Conservation (phyloP, 768 basidiomycete genomes). For the Boletus coccyginus region DNA sequence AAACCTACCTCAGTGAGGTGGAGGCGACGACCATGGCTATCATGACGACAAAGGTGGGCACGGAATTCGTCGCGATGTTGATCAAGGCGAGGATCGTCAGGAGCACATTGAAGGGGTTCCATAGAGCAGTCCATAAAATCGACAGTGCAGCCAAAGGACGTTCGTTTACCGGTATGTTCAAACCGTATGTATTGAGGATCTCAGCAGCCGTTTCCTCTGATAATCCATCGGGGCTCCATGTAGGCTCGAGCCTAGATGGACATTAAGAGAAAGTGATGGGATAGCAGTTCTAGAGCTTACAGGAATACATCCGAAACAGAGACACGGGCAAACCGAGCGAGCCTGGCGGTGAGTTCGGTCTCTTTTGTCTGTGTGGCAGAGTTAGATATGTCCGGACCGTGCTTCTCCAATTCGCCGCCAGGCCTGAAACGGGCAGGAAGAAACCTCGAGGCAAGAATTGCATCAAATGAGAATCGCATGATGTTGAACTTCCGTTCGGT, state of each 20-base stretch:
- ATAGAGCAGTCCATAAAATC: constrained; percentile 32
- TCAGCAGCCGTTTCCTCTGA: constrained; percentile 18
- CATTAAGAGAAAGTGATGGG: not conserved
- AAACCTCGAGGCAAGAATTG: constrained; percentile 20
- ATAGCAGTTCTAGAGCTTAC: constrained; percentile 8
- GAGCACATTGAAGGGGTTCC: constrained; percentile 36
- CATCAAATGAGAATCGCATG: constrained; percentile 22
- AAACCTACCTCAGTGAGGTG: constrained; percentile 28
- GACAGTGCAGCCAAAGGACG: constrained; percentile 29
- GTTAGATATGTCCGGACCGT: constrained; percentile 25
- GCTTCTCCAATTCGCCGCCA: constrained; percentile 10
- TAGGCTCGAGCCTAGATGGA: constrained; percentile 23
- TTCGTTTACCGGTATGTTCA: constrained; percentile 30
- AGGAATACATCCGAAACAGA: constrained; percentile 23
- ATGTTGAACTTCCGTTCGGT: constrained; percentile 7
- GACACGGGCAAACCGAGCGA: constrained; percentile 28
- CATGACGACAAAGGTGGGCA: constrained; percentile 35
- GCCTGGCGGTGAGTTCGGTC: constrained; percentile 18
- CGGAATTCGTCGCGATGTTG: constrained; percentile 32
- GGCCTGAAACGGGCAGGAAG: constrained; percentile 23
- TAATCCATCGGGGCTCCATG: constrained; percentile 25
- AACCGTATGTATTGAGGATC: constrained; percentile 22
- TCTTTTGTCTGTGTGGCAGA: constrained; percentile 14
- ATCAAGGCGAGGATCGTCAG: constrained; percentile 30
- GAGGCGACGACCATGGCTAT: constrained; percentile 36